Evolutionary conservation across 2,329 filamentous ascomycete species (phyloP), one percentile per base, ranked within the genome.

Genomic region (Thelonectria discophora): DNA sequence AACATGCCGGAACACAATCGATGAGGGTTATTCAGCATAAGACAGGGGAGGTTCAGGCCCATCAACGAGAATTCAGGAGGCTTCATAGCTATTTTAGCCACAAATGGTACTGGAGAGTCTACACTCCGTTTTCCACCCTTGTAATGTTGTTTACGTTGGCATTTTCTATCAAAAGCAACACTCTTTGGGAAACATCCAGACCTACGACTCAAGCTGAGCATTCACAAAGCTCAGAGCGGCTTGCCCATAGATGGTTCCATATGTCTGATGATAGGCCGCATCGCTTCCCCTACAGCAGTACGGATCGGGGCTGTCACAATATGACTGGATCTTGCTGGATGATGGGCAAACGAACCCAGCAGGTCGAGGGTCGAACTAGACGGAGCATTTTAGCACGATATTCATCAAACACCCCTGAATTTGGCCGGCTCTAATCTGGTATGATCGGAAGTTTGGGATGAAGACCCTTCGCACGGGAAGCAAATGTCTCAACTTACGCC

Each of bases 271-370:
- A 15, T 55, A 42, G 15, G n/a, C 17, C 17, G 51, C 51, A 21
- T 55, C 51, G 15, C 11, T 55, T 46, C 51, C 51, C 2, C 8
- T 55, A 30, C 51, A 55, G 5, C 51, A 55, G 27, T 55, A 55
- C 20, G 51, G 51, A 18, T 55, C 51, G 17, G 8, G 18, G 7
- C 40, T 21, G 18, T 55, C 51, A 15, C 51, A 55, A 15, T 55
- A 55, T 4, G 51, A 55, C 42, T 55, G 12, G 27, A 55, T 34
- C 18, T 55, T 55, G 51, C 51, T 55, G 8, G 27, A 40, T 3
- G 51, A 55, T 17, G 51, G 51, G 27, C 51, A 55, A 24, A 40
- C 18, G 24, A 55, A 55, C 13, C 51, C 51, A 21, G 40, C n/a
- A 2, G 51, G 51, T 15, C 51, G 51, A 37, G 51, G 40, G 24